Evolutionary conservation across 306 rosid species (phyloP).

Genomic region (Prunus fruticosa): DNA sequence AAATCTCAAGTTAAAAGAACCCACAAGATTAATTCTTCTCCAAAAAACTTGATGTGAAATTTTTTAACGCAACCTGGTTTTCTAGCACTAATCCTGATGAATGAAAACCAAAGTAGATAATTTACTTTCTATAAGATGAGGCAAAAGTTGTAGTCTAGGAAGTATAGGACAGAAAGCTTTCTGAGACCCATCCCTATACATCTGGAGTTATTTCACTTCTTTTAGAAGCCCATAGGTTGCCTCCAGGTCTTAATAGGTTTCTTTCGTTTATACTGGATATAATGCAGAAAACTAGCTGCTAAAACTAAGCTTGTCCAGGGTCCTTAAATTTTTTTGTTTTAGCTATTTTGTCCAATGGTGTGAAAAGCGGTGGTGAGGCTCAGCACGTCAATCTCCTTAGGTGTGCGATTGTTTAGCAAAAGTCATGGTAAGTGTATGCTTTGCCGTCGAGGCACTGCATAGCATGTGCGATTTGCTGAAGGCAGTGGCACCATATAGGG

Average conservation of each 20-base stretch:
- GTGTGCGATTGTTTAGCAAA: too few species aligned
- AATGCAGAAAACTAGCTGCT: not conserved
- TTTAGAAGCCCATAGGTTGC: not conserved
- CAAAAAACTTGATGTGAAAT: not conserved
- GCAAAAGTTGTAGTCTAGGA: not conserved
- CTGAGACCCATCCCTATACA: not conserved
- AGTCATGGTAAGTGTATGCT: too few species aligned
- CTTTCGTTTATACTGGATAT: not conserved
- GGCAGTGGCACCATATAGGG: too few species aligned
- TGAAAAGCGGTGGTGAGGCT: too few species aligned
- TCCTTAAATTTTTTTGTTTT: not conserved
- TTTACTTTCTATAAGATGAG: not conserved
- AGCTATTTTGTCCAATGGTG: not conserved
- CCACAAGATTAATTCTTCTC: not conserved
- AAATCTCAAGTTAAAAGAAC: not conserved
- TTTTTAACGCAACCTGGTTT: not conserved
- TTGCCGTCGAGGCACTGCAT: too few species aligned
- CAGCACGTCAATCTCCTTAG: too few species aligned
- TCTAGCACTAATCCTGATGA: not conserved
- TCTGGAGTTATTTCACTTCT: not conserved
- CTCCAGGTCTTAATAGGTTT: not conserved
- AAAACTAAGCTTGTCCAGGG: not conserved
- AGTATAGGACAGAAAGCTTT: not conserved
- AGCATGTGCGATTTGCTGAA: too few species aligned
- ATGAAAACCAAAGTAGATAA: not conserved